These are phyloP conservation scores for Malbranchea cinnamomea DNA, from an alignment of 2,329 filamentous ascomycete genomes.

Conservation along the genomic window DNA sequence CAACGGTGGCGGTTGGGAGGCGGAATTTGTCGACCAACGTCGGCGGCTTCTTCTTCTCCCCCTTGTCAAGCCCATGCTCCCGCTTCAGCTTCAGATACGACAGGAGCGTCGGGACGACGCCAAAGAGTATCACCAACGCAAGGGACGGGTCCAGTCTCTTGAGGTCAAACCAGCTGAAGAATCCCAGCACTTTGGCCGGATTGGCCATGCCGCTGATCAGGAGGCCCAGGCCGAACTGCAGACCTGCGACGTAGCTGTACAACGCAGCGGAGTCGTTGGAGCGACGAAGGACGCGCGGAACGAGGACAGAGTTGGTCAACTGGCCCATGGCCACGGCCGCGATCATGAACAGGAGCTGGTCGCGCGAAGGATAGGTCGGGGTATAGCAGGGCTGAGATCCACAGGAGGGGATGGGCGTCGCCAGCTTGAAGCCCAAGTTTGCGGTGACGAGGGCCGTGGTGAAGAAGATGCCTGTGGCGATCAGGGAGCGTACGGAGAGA, in stretches of 20 bases:
- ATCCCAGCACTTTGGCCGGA: conserved; percentile 35
- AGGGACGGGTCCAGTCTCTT: conserved; percentile 37
- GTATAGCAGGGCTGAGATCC: conserved; percentile 31
- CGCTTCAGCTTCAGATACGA: conserved; percentile 19
- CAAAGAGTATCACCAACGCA: conserved; percentile 34
- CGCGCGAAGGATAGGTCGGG: conserved; percentile 27
- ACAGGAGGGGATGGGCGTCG: conserved; percentile 26
- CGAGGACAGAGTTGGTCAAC: conserved; percentile 20
- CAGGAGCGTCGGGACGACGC: conserved; percentile 31
- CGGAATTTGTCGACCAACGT: conserved; percentile 28
- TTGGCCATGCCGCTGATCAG: conserved; percentile 38
- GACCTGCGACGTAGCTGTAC: conserved; percentile 32
- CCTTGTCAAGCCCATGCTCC: conserved; percentile 13
- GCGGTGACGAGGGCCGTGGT: conserved; percentile 29
- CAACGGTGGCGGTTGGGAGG: conserved; percentile 30
- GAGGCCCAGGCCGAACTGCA: conserved; percentile 38
- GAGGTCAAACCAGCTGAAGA: conserved; percentile 32
- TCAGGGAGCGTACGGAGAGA: conserved; percentile 34
- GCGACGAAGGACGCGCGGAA: conserved; percentile 17
- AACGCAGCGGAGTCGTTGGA: conserved; percentile 20
- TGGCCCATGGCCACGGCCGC: conserved; percentile 17
- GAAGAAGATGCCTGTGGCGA: conserved; percentile 33
- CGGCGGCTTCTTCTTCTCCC: conserved; percentile 21
- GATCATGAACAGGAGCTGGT: conserved; percentile 22
- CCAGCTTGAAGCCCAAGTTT: conserved; percentile 19